Percentiles rank a stretch among this genome's conserved stretches.
Evolutionary conservation across 352 stramenopile genomes (phyloP).

Genomic region (Pythium apleroticum): DNA sequence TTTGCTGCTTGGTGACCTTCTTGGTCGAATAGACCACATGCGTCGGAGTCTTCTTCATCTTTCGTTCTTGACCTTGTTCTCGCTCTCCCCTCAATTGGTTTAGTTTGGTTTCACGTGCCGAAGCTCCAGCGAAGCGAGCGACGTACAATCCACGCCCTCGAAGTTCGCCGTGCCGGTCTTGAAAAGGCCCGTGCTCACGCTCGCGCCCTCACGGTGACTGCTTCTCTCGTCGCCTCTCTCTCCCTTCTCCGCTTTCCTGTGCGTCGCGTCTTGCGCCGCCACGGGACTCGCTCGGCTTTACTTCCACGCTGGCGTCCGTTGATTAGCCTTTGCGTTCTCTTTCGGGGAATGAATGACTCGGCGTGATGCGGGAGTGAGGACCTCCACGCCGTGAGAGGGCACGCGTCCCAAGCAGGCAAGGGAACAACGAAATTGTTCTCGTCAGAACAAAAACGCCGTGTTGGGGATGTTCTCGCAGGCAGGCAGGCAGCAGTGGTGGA

Average conservation of each 20-base stretch:
- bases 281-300: not conserved
- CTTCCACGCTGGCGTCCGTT: not conserved
- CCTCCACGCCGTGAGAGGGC: not conserved
- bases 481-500: not conserved
- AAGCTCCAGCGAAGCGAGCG: constrained; percentile 18
- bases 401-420: not conserved
- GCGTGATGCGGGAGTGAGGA: not conserved
- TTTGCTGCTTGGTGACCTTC: constrained; percentile 35
- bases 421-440: constrained; percentile 9
- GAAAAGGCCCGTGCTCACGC: too few species aligned
- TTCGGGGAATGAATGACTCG: constrained; percentile 5
- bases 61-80: constrained; percentile 2
- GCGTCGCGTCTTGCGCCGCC: not conserved
- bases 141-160: constrained; percentile 32
- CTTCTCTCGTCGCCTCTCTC: too few species aligned
- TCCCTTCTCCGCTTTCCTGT: not conserved
- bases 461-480: not conserved
- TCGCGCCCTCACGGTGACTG: constrained; percentile 2
- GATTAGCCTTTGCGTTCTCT: not conserved
- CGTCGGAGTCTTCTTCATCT: constrained; percentile 32
- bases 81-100: constrained; percentile 4
- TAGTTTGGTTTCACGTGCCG: constrained; percentile 2
- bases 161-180: constrained; percentile 12
- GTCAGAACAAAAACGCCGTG: constrained; percentile 10
- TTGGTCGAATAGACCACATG: constrained; percentile 75